phyloP scores from a whole-genome alignment of 352 stramenopile genomes.

The Phytopythium delawarense region DNA sequence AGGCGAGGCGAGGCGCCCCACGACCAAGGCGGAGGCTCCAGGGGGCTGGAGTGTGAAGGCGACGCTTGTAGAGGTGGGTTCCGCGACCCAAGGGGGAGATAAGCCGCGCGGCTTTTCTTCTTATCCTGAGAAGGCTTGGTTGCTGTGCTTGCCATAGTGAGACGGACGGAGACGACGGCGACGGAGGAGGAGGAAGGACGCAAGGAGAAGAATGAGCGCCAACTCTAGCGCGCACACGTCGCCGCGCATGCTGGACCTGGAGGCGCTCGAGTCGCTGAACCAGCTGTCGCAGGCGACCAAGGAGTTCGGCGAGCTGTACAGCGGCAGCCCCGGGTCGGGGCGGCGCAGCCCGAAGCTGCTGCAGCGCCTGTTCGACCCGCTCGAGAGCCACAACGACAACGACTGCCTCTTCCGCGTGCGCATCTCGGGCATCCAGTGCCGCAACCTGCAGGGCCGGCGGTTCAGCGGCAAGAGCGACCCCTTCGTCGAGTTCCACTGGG shows the following conservation, averaged over 20 bases:
- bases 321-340: conserved; percentile 23
- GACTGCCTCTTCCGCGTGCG: conserved; percentile 83
- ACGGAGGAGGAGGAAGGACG: not conserved
- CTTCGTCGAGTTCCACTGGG: conserved; percentile 88
- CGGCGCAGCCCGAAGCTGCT: conserved; percentile 61
- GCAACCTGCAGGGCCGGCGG: conserved; percentile 74
- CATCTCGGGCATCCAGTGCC: conserved; percentile 86
- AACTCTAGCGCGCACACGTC: conserved; percentile 40
- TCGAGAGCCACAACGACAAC: conserved; percentile 47
- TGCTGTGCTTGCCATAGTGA: not conserved
- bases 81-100: not conserved
- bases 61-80: too few relatives aligned
- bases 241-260: conserved; percentile 37
- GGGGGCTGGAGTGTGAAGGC: too few relatives aligned
- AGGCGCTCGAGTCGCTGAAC: conserved; percentile 61
- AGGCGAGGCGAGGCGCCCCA: too few relatives aligned
- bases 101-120: not conserved
- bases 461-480: conserved; percentile 84
- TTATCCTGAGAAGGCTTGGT: not conserved
- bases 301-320: conserved; percentile 74
- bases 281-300: conserved; percentile 66
- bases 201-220: conserved; percentile 8
- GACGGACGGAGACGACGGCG: not conserved
- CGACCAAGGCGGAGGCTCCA: too few relatives aligned
- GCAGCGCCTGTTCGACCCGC: conserved; percentile 60